phyloP scores from a whole-genome alignment of 805 yeast genomes.

The Sugiyamaella marilandica region DNA sequence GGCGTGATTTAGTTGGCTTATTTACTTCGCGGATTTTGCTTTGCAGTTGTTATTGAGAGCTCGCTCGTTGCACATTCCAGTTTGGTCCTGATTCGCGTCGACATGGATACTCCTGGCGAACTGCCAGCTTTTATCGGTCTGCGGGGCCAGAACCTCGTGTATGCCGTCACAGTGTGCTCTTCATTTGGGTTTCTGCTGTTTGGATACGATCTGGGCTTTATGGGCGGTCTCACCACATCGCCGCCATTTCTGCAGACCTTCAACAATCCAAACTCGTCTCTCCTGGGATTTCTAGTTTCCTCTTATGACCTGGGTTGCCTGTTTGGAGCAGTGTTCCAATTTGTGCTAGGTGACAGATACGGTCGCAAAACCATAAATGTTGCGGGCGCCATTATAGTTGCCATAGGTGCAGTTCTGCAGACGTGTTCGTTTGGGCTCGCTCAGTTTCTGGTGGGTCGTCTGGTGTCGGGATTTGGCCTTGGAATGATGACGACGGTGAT shows the following conservation, averaged over 20 bases:
- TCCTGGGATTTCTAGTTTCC: slow-evolving; percentile 4
- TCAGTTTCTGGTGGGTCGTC: slow-evolving; percentile 63
- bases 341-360: slow-evolving; percentile 44
- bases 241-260: slow-evolving; percentile 40
- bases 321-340: slow-evolving; percentile 8
- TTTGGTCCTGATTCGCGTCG: too few relatives aligned
- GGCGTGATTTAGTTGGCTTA: too few relatives aligned
- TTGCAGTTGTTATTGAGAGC: too few relatives aligned
- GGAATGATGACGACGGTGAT: slow-evolving; percentile 21
- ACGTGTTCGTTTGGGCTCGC: slow-evolving; percentile 44
- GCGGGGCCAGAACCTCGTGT: neutral
- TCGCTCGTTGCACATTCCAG: too few relatives aligned
- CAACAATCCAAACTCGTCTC: neutral
- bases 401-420: slow-evolving; percentile 24
- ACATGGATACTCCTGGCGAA: too few relatives aligned
- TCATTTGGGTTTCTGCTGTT: slow-evolving; percentile 40
- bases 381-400: slow-evolving; percentile 52
- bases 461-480: slow-evolving; percentile 34
- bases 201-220: slow-evolving; percentile 73
- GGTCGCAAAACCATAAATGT: slow-evolving; percentile 60
- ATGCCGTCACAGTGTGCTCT: neutral
- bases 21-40: too few relatives aligned
- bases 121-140: neutral
- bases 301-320: slow-evolving; percentile 12
- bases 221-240: slow-evolving; percentile 65